Conservation (phyloP, 1,284 basidiomycete genomes). For the Neonothopanus nambi region DNA sequence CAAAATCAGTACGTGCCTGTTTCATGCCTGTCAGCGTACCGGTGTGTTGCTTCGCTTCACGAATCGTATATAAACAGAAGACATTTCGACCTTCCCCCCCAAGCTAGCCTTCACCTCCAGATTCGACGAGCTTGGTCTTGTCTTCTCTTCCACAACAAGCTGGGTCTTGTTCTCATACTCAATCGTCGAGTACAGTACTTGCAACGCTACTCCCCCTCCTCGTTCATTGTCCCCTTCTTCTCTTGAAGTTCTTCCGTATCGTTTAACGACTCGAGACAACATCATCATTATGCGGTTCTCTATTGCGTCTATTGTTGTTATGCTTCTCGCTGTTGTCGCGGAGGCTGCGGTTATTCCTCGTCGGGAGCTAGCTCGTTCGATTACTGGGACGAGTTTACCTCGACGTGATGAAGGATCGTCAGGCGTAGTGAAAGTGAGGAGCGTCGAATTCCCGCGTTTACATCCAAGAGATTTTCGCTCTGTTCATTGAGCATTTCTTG, state of each 20-base stretch:
- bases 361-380: slow-evolving; percentile 17
- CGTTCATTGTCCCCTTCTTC: slow-evolving; percentile 1
- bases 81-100: background rate
- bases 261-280: too few relatives aligned
- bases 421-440: background rate
- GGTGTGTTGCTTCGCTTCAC: too few relatives aligned
- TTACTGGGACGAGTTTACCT: slow-evolving; percentile 11
- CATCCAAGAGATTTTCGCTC: slow-evolving; percentile 27
- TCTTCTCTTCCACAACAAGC: slow-evolving; percentile 17
- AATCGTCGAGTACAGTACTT: slow-evolving; percentile 4
- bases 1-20: too few relatives aligned
- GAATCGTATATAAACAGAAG: too few relatives aligned
- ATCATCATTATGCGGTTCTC: slow-evolving; percentile 23
- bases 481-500: background rate
- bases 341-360: slow-evolving; percentile 24
- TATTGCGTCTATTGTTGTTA: slow-evolving; percentile 17
- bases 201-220: background rate
- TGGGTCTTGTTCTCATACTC: slow-evolving; percentile 16
- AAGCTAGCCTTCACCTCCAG: slow-evolving; percentile 32
- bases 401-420: background rate
- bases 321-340: slow-evolving; percentile 19
- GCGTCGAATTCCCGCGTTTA: slow-evolving; percentile 15
- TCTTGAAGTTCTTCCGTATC: too few relatives aligned
- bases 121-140: slow-evolving; percentile 30
- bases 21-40: too few relatives aligned